Evolutionary conservation across 768 basidiomycete genomes (phyloP).

Genomic region (Lentinula raphanica): DNA sequence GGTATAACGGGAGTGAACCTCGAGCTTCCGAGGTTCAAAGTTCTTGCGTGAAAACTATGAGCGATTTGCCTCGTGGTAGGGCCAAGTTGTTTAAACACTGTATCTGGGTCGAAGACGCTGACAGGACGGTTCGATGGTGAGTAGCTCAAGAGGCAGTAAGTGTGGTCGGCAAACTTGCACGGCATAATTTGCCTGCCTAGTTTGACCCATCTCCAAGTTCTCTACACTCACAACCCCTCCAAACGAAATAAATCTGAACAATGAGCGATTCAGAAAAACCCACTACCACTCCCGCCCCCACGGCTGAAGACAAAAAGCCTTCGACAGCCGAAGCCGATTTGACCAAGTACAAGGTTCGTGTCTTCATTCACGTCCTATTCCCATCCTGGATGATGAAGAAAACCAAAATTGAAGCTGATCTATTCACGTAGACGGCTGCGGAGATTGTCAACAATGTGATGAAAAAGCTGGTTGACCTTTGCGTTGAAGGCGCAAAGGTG

Average conservation of each 20-base stretch:
- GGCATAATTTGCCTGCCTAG: too few relatives aligned
- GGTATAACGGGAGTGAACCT: too few relatives aligned
- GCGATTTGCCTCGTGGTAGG: too few relatives aligned
- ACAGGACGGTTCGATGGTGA: too few relatives aligned
- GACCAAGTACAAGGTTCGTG: constrained; percentile 79
- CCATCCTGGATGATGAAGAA: constrained; percentile 15
- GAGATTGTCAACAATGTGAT: constrained; percentile 84
- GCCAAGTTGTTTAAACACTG: too few relatives aligned
- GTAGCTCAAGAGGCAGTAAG: too few relatives aligned
- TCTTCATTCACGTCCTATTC: constrained; percentile 6
- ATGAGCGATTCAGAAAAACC: constrained; percentile 65
- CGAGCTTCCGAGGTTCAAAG: too few relatives aligned
- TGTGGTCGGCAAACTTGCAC: too few relatives aligned
- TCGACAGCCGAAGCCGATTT: constrained; percentile 68
- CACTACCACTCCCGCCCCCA: constrained; percentile 30
- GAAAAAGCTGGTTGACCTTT: constrained; percentile 75
- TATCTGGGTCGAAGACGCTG: too few relatives aligned
- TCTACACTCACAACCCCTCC: background rate
- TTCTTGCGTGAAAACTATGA: too few relatives aligned
- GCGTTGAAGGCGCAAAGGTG: constrained; percentile 78
- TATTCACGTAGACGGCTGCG: constrained; percentile 64
- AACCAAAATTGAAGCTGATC: constrained; percentile 4
- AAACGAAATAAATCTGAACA: constrained; percentile 12
- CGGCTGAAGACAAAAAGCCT: constrained; percentile 43
- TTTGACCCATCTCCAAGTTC: too few relatives aligned